Evolutionary conservation across 768 basidiomycete species (phyloP), one percentile per base, ranked within the genome.

Genomic region (Amanita pseudoporphyria): DNA sequence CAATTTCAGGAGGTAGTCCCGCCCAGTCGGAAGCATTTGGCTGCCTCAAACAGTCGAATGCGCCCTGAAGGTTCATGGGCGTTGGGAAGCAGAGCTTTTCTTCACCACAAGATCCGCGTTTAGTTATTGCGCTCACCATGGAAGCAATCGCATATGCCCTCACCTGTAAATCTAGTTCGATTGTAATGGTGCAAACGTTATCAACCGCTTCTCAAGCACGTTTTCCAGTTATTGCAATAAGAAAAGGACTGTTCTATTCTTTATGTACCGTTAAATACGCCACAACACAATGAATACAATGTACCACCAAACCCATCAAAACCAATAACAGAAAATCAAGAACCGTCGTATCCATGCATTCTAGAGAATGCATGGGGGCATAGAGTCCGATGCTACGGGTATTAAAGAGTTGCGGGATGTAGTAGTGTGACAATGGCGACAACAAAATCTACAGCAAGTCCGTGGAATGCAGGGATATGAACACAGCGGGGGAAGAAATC

Each of bases 11-110:
- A 16, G 21, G 12, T 6, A 43, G 22, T n/a, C 10, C 13, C 16
- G 35, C 35, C 35, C 35, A 36, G 35, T 16, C 6, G 24, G 24
- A 12, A 30, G n/a, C 30, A 9, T n/a, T 44, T 73, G 63, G 0
- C 26, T 3, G 26, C 26, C 3, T 28, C 7, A 28, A 28, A 7
- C 4, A 28, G 26, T 28, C 7, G 26, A 28, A 28, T 28, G 26
- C 7, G 3, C 26, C 7, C 26, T 28, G 26, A 3, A 28, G 26
- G 26, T 28, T 28, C 26, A 28, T 28, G 26, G 7, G 26, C 26
- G 33, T 35, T 35, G 33, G 16, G 33, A 35, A n/a, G n/a, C n/a
- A n/a, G n/a, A n/a, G n/a, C n/a, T n/a, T n/a, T n/a, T n/a, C n/a
- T n/a, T n/a, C n/a, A n/a, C n/a, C n/a, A n/a, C n/a, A n/a, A n/a